Conservation (phyloP, 768 basidiomycete species). For the Cystofilobasidium macerans region DNA sequence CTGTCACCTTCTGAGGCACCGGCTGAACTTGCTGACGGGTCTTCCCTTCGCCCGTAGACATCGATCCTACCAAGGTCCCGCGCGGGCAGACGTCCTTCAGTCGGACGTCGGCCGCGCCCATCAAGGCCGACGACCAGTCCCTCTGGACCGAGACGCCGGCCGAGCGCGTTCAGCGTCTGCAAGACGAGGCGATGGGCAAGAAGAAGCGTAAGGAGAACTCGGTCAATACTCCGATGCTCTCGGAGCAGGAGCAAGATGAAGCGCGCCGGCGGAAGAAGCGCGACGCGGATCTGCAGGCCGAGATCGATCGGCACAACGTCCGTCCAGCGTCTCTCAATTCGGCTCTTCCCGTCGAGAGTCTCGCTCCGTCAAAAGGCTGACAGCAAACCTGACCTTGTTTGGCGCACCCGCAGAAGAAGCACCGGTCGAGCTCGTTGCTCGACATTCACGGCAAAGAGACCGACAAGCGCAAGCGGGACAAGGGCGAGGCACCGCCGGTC, state of each 20-base stretch:
- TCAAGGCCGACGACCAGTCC: conserved; percentile 46
- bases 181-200: conserved; percentile 78
- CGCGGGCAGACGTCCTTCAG: conserved; percentile 24
- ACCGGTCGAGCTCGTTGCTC: conserved; percentile 33
- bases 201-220: conserved; percentile 58
- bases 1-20: not conserved
- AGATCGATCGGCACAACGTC: conserved; percentile 59
- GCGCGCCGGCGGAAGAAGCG: conserved; percentile 49
- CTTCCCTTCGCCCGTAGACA: conserved; percentile 43
- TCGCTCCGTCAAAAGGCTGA: too few species aligned
- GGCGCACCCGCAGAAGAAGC: conserved; percentile 24
- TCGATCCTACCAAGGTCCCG: conserved; percentile 74
- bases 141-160: conserved; percentile 97
- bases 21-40: not conserved
- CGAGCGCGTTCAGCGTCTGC: conserved; percentile 78
- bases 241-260: conserved; percentile 42
- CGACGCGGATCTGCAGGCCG: conserved; percentile 58
- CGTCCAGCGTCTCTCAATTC: too few species aligned
- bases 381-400: too few species aligned
- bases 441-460: conserved; percentile 32
- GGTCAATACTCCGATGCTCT: conserved; percentile 39
- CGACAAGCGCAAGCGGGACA: conserved; percentile 38
- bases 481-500: conserved; percentile 46
- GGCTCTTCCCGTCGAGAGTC: too few species aligned
- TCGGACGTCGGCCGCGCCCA: conserved; percentile 39